Evolutionary conservation across 768 basidiomycete species (phyloP), one percentile per base, ranked within the genome.

Genomic region (Mycena polygramma): DNA sequence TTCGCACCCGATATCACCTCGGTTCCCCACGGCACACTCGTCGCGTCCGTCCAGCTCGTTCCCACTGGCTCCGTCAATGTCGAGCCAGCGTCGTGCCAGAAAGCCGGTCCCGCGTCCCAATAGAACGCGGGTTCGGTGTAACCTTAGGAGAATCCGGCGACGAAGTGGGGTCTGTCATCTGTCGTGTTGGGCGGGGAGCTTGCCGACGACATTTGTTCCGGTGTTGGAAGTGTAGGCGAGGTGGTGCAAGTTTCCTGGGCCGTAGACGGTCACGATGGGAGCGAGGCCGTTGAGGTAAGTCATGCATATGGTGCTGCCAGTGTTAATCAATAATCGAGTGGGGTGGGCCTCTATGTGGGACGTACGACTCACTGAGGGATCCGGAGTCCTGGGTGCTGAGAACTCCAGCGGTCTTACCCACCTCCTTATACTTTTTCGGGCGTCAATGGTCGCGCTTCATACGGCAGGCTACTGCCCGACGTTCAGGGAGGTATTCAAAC

Each of bases 251-350:
- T 51, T 66, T 2, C 64, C 64, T 13, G 57, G 35, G 4, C 64
- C 64, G 17, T 7, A 49, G 57, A 58, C 64, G n/a, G 64, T 66
- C 36, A 66, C 64, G 37, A 66, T 66, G 24, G 64, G 64, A n/a
- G 64, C 64, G 57, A 66, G 35, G 17, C 64, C 64, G 55, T 41
- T 11, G 7, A 6, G 24, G 41, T 66, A 66, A 36, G n/a, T n/a
- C n/a, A n/a, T n/a, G n/a, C n/a, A n/a, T n/a, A n/a, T n/a, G n/a
- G n/a, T n/a, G n/a, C n/a, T n/a, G n/a, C n/a, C n/a, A n/a, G n/a
- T n/a, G n/a, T n/a, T n/a, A n/a, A n/a, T n/a, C n/a, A n/a, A n/a
- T n/a, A n/a, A n/a, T n/a, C n/a, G n/a, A n/a, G n/a, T n/a, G n/a
- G n/a, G n/a, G n/a, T n/a, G n/a, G n/a, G n/a, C n/a, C n/a, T n/a